Percentiles rank a stretch among this genome's conserved stretches.
Conservation (phyloP, 768 basidiomycete species). For the Artomyces pyxidatus region DNA sequence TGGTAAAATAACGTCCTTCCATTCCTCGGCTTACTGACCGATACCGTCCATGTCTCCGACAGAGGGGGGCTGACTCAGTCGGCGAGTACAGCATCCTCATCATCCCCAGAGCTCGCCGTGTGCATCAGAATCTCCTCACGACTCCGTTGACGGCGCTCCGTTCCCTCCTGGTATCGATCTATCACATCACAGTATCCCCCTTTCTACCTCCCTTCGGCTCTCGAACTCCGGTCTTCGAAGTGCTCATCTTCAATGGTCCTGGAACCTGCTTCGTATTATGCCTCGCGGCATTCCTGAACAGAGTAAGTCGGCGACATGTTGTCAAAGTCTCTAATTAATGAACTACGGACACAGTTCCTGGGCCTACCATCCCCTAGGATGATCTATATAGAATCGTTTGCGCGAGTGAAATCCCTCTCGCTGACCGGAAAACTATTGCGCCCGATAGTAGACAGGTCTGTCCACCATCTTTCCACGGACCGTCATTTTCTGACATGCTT, state of each 20-base stretch:
- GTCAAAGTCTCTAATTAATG: not conserved
- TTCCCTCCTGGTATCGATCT: slow-evolving; percentile 57
- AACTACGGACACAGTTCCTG: slow-evolving; percentile 47
- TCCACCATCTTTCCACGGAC: not conserved
- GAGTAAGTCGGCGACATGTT: slow-evolving; percentile 36
- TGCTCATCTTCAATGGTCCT: slow-evolving; percentile 88
- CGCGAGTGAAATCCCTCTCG: slow-evolving; percentile 73
- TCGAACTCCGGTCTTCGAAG: slow-evolving; percentile 45
- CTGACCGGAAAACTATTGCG: slow-evolving; percentile 78
- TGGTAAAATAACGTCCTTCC: slow-evolving; percentile 13
- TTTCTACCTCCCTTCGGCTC: slow-evolving; percentile 23
- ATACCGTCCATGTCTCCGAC: not conserved
- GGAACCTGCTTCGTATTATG: slow-evolving; percentile 87
- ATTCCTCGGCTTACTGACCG: not conserved
- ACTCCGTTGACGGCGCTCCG: slow-evolving; percentile 55
- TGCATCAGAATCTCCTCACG: slow-evolving; percentile 73
- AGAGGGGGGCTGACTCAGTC: slow-evolving; percentile 1
- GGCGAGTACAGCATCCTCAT: slow-evolving; percentile 42
- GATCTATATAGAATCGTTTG: slow-evolving; percentile 92
- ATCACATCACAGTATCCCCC: slow-evolving; percentile 50
- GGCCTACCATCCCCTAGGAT: slow-evolving; percentile 62
- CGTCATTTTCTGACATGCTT: slow-evolving; percentile 3
- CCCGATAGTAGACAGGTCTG: slow-evolving; percentile 74
- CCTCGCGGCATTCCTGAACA: slow-evolving; percentile 58
- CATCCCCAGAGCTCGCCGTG: slow-evolving; percentile 82